Conservation (phyloP, 495 filamentous ascomycete genomes). For the Hyaloscypha variabilis region DNA sequence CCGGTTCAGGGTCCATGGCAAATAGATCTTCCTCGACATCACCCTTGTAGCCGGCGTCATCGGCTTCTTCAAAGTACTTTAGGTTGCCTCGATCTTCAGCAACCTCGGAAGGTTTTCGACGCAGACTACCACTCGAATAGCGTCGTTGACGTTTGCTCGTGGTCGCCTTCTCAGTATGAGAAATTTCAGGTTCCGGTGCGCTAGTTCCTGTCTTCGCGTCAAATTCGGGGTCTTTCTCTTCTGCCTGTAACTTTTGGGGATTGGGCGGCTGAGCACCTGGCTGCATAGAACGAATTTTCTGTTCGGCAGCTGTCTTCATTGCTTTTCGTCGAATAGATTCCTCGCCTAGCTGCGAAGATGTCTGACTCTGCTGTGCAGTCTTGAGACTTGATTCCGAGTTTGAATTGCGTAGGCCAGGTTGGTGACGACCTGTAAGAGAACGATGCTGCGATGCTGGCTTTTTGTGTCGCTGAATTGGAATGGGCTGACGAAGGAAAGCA, state of each 20-base stretch:
- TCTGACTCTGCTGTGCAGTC: conserved; percentile 22
- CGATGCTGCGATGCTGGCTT: conserved; percentile 66
- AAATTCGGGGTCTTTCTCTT: conserved; percentile 31
- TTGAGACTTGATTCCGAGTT: conserved; percentile 33
- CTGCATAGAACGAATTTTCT: conserved; percentile 1
- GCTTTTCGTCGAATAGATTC: conserved; percentile 32
- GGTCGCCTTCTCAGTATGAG: conserved; percentile 37
- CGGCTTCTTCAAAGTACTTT: conserved; percentile 76
- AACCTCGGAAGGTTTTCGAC: conserved; percentile 67
- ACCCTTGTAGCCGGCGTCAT: conserved; percentile 79
- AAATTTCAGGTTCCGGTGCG: conserved; percentile 55
- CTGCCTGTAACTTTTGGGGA: neutral
- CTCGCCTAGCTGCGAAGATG: conserved; percentile 13
- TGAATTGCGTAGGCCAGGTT: conserved; percentile 21
- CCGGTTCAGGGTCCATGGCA: conserved; percentile 64
- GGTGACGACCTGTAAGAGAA: conserved; percentile 46
- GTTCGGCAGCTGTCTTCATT: conserved; percentile 28
- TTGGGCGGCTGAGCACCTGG: neutral
- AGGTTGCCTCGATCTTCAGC: conserved; percentile 66
- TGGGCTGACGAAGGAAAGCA: conserved; percentile 84
- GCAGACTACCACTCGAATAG: conserved; percentile 80
- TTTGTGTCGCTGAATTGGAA: conserved; percentile 59
- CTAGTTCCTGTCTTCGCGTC: conserved; percentile 54
- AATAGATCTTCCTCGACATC: conserved; percentile 78
- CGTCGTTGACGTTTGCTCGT: conserved; percentile 56